These are phyloP conservation scores for Penicillium arizonense DNA, from an alignment of 495 filamentous ascomycete species.

Conservation along the genomic window DNA sequence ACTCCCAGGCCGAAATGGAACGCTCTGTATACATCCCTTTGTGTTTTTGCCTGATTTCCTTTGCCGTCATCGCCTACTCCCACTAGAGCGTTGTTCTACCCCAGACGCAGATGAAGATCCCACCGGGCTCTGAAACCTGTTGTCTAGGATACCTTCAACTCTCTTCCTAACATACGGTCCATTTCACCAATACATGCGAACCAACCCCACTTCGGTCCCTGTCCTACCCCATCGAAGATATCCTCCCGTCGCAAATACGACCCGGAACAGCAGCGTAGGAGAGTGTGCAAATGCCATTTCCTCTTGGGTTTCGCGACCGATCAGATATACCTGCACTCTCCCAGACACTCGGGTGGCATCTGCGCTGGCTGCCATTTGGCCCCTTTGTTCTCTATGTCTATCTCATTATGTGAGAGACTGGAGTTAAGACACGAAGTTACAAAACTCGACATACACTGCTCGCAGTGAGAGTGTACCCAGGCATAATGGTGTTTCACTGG, in stretches of 20 bases:
- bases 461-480: no score
- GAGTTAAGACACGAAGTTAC: no score
- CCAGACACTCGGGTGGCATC: no score
- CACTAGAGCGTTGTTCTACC: conserved; percentile 22
- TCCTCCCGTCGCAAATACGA: background rate
- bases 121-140: background rate
- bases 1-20: conserved; percentile 32
- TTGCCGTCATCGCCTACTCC: conserved; percentile 42
- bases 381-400: no score
- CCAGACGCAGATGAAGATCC: conserved; percentile 1
- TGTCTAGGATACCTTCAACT: background rate
- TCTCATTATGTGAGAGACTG: no score
- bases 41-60: conserved; percentile 44
- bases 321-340: no score
- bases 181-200: background rate
- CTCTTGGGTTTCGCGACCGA: no score
- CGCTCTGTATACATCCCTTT: conserved; percentile 41
- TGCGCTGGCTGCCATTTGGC: no score
- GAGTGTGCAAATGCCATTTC: no score
- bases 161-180: background rate
- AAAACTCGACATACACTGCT: no score
- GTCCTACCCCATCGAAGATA: background rate
- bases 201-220: background rate
- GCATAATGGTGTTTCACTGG: no score
- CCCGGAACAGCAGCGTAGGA: background rate